phyloP scores from a whole-genome alignment of 805 yeast species.

The Ogataea corticis region DNA sequence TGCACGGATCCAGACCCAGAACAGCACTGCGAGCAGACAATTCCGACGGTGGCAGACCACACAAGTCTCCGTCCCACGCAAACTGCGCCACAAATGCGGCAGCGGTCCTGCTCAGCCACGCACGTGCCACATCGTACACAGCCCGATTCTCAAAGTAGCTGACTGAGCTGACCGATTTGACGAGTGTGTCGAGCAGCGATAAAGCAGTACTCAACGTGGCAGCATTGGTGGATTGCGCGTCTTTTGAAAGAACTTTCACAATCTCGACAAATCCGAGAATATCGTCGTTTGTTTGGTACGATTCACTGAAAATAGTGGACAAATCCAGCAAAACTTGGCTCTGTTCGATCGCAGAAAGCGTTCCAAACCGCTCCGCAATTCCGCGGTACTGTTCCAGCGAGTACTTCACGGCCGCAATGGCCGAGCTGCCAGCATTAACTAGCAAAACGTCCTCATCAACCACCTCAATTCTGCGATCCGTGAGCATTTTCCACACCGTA shows the following conservation, averaged over 20 bases:
- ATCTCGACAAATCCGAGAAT: slow-evolving; percentile 36
- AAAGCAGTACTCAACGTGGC: slow-evolving; percentile 39
- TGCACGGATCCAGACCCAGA: slow-evolving; percentile 39
- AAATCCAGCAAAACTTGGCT: slow-evolving; percentile 41
- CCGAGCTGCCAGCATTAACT: slow-evolving; percentile 46
- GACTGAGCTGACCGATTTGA: slow-evolving; percentile 29
- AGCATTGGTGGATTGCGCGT: slow-evolving; percentile 29
- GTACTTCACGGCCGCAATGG: slow-evolving; percentile 52
- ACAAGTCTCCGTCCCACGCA: slow-evolving; percentile 38
- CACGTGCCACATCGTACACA: slow-evolving; percentile 9
- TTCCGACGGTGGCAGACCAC: slow-evolving; percentile 36
- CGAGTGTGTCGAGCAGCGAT: slow-evolving; percentile 34
- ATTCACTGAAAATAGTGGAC: slow-evolving; percentile 39
- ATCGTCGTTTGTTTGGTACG: slow-evolving; percentile 32
- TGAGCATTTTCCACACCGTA: slow-evolving; percentile 40
- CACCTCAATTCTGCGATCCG: slow-evolving; percentile 40
- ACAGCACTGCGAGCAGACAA: slow-evolving; percentile 44
- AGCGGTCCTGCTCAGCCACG: slow-evolving; percentile 20
- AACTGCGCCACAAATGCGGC: slow-evolving; percentile 32
- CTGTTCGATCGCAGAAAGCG: slow-evolving; percentile 35
- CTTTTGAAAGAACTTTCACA: slow-evolving; percentile 29
- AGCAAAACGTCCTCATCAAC: slow-evolving; percentile 31
- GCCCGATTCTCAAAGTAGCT: slow-evolving; percentile 22
- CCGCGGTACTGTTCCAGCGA: slow-evolving; percentile 27
- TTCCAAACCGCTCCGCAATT: slow-evolving; percentile 27